Conservation (phyloP, 1,284 basidiomycete species). For the Puccinia horiana region DNA sequence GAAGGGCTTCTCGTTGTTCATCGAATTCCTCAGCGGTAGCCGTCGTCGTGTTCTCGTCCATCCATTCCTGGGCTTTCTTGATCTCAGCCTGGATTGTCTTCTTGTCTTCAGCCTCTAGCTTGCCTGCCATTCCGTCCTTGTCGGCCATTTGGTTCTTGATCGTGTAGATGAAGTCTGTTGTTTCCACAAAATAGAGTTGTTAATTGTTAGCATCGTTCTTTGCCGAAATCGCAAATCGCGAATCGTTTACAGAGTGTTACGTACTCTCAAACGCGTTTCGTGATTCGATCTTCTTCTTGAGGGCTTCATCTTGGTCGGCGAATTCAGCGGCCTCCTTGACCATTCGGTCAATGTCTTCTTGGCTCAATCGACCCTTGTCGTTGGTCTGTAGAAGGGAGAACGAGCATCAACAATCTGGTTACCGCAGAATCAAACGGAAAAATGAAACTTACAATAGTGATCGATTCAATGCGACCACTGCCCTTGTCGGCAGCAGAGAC, state of each 20-base stretch:
- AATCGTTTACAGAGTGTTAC: constrained; percentile 17
- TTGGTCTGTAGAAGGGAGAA: constrained; percentile 26
- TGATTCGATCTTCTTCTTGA: constrained; percentile 84
- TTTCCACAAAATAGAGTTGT: neutral
- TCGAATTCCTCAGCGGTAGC: constrained; percentile 85
- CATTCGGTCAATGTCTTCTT: constrained; percentile 66
- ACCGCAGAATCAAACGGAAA: constrained; percentile 74
- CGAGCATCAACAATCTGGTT: neutral
- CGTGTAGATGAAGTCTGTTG: constrained; percentile 63
- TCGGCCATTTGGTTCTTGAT: constrained; percentile 83
- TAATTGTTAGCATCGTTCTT: neutral
- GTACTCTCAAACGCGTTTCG: constrained; percentile 64
- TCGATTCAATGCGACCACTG: constrained; percentile 84
- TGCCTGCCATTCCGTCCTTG: constrained; percentile 84
- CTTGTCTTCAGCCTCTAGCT: constrained; percentile 82
- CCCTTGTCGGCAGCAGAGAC: constrained; percentile 86
- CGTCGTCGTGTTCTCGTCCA: constrained; percentile 74
- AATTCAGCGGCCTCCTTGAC: constrained; percentile 83
- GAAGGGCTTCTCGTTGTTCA: constrained; percentile 73
- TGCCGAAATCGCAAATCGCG: neutral
- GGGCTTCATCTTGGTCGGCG: constrained; percentile 73
- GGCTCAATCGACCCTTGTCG: constrained; percentile 48
- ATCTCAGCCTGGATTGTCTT: constrained; percentile 77
- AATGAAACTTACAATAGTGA: constrained; percentile 79
- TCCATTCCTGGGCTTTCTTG: constrained; percentile 89